Conservation (phyloP, 345 rosid species). For the Bruguiera parviflora region DNA sequence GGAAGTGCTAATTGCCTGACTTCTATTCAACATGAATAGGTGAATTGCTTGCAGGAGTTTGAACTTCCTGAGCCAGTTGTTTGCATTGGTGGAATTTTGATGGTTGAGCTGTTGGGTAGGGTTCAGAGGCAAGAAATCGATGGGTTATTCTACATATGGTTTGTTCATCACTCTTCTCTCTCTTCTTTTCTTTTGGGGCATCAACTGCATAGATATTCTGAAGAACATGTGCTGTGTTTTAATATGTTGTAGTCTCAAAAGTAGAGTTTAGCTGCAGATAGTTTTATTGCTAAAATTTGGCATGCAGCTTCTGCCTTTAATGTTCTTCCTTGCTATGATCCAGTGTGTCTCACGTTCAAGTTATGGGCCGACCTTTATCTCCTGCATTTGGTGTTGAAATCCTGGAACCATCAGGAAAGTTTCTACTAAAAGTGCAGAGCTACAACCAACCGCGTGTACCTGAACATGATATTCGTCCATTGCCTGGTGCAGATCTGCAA, state of each 20-base stretch:
- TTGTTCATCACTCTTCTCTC: constrained; percentile 13
- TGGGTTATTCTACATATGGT: constrained; percentile 85
- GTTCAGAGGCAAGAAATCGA: constrained; percentile 84
- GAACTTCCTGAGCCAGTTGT: constrained; percentile 84
- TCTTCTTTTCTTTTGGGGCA: not conserved
- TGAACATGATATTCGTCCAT: constrained; percentile 12
- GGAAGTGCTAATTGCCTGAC: not conserved
- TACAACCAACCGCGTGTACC: constrained; percentile 33
- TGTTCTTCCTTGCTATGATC: constrained; percentile 23
- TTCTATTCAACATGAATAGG: constrained; percentile 44
- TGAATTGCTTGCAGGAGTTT: constrained; percentile 63
- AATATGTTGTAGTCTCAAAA: not conserved
- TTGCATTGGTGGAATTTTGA: constrained; percentile 78
- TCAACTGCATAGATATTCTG: not conserved
- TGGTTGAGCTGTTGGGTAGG: constrained; percentile 80
- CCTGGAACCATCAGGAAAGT: constrained; percentile 45
- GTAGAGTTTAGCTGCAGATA: not conserved
- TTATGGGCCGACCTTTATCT: constrained; percentile 55
- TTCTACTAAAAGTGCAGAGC: constrained; percentile 46
- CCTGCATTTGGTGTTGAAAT: constrained; percentile 45
- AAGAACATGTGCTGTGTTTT: not conserved
- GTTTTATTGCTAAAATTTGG: not conserved
- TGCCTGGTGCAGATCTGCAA: constrained; percentile 10
- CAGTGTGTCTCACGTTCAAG: constrained; percentile 75
- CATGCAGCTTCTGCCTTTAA: not conserved